Evolutionary conservation across 495 filamentous ascomycete species (phyloP).

Genomic region (Aspergillus egyptiacus): DNA sequence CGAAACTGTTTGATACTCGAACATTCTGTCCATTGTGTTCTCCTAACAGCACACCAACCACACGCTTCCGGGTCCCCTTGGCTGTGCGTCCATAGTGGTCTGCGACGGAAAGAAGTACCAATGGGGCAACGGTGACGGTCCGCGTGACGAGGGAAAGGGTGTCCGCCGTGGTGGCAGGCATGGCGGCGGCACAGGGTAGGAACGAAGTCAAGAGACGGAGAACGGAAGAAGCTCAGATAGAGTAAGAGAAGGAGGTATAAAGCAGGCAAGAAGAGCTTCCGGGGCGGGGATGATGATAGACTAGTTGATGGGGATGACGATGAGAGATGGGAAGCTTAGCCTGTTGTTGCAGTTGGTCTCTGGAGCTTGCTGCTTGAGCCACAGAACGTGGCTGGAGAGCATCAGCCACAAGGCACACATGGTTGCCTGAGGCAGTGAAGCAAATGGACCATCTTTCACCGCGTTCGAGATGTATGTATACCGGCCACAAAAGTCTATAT

Average conservation of each 20-base stretch:
- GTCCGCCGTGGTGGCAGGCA: conserved; percentile 94
- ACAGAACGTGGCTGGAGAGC: conserved; percentile 10
- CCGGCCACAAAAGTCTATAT: too few relatives aligned
- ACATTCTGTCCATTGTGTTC: conserved; percentile 95
- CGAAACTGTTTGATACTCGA: conserved; percentile 97
- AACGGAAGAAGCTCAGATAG: background rate
- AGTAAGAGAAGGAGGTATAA: background rate
- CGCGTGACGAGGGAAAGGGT: conserved; percentile 85
- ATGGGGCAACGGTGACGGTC: conserved; percentile 92
- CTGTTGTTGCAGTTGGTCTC: conserved; percentile 12
- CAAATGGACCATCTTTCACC: background rate
- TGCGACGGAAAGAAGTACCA: conserved; percentile 95
- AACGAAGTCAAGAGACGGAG: background rate
- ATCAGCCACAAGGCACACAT: conserved; percentile 8
- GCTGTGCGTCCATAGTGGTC: conserved; percentile 95
- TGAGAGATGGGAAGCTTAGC: conserved; percentile 8
- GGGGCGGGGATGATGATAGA: background rate
- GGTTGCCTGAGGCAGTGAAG: conserved; percentile 15
- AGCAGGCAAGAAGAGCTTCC: background rate
- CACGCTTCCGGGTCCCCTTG: conserved; percentile 85
- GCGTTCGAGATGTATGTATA: too few relatives aligned
- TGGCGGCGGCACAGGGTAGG: conserved; percentile 35
- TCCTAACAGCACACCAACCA: conserved; percentile 90
- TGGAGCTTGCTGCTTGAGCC: conserved; percentile 12
- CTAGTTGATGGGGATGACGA: conserved; percentile 14